Conservation (phyloP, 1,284 basidiomycete genomes). For the Austroboletus niveus region DNA sequence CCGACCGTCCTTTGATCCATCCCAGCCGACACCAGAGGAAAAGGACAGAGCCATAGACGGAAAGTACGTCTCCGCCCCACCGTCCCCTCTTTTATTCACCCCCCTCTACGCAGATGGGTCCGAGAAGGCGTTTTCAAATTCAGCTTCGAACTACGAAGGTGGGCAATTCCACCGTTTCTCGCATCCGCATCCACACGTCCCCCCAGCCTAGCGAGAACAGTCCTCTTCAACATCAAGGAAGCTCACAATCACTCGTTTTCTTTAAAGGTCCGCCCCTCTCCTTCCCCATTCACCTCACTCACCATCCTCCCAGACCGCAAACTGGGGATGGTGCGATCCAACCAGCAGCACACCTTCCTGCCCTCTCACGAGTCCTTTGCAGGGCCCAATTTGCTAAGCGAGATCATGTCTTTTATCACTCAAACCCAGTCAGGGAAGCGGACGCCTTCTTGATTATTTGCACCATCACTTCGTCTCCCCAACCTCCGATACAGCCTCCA, state of each 20-base stretch:
- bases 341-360: background rate
- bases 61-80: slow-evolving; percentile 40
- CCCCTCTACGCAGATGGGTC: slow-evolving; percentile 54
- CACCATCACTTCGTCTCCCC: slow-evolving; percentile 70
- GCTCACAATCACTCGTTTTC: slow-evolving; percentile 84
- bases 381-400: slow-evolving; percentile 82
- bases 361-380: slow-evolving; percentile 5
- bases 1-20: slow-evolving; percentile 11
- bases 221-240: slow-evolving; percentile 67
- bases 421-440: slow-evolving; percentile 50
- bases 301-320: slow-evolving; percentile 57
- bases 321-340: slow-evolving; percentile 74
- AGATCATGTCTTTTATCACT: slow-evolving; percentile 68
- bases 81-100: background rate
- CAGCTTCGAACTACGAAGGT: slow-evolving; percentile 79
- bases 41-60: slow-evolving; percentile 63
- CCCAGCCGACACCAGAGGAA: slow-evolving; percentile 73
- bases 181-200: slow-evolving; percentile 1
- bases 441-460: slow-evolving; percentile 79
- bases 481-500: slow-evolving; percentile 48
- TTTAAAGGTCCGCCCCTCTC: slow-evolving; percentile 50
- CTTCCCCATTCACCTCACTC: slow-evolving; percentile 2
- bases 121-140: slow-evolving; percentile 85
- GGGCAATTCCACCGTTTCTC: slow-evolving; percentile 4
- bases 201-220: slow-evolving; percentile 47